Conservation (phyloP, 1,284 basidiomycete species). For the Apiotrichum laibachii region DNA sequence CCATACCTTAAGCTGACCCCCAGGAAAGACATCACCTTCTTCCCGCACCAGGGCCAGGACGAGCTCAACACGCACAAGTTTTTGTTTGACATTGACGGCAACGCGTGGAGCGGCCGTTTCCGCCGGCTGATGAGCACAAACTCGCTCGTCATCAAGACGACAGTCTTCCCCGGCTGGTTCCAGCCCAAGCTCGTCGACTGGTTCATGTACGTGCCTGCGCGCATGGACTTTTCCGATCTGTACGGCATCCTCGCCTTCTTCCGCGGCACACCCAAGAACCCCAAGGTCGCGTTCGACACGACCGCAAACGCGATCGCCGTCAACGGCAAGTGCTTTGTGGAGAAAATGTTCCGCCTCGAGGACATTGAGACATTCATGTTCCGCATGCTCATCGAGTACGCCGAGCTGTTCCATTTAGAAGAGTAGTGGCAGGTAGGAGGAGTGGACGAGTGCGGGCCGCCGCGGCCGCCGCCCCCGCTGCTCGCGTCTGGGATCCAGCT, state of each 20-base stretch:
- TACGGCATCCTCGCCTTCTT: slow-evolving; percentile 49
- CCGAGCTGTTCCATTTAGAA: slow-evolving; percentile 7
- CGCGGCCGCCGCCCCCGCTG: too few relatives aligned
- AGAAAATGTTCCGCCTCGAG: slow-evolving; percentile 47
- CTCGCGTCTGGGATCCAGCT: too few relatives aligned
- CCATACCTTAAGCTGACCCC: background rate
- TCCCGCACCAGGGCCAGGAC: slow-evolving; percentile 28
- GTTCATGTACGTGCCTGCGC: slow-evolving; percentile 50
- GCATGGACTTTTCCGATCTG: slow-evolving; percentile 49
- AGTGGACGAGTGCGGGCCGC: too few relatives aligned
- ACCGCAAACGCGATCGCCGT: slow-evolving; percentile 47
- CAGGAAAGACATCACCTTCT: slow-evolving; percentile 44
- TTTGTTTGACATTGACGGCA: slow-evolving; percentile 55
- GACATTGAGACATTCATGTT: slow-evolving; percentile 52
- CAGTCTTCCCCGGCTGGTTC: slow-evolving; percentile 50
- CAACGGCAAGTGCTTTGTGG: slow-evolving; percentile 50
- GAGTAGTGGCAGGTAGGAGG: too few relatives aligned
- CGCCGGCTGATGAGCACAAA: slow-evolving; percentile 51
- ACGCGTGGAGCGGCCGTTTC: slow-evolving; percentile 52
- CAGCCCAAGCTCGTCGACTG: slow-evolving; percentile 51
- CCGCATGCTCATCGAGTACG: slow-evolving; percentile 49
- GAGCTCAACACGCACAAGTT: slow-evolving; percentile 50
- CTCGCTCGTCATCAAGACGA: slow-evolving; percentile 52
- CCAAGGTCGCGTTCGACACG: slow-evolving; percentile 47
- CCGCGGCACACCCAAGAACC: slow-evolving; percentile 43